A percentile compares a stretch with the other conserved stretches of the same genome.
These are phyloP conservation scores for Aethionema arabicum DNA, from an alignment of 345 rosid species.

Conservation along the genomic window DNA sequence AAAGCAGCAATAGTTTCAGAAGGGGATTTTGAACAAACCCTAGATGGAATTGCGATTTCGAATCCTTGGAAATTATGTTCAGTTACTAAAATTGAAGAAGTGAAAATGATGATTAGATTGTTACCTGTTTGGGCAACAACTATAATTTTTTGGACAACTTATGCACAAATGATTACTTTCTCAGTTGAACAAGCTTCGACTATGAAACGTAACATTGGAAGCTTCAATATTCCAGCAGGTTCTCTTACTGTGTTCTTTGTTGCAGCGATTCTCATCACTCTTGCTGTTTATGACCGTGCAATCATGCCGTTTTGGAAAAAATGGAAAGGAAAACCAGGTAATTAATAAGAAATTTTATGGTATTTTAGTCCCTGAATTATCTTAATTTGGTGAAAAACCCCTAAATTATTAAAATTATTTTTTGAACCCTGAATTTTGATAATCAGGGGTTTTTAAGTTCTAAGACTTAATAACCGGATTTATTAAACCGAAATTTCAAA, in stretches of 20 bases:
- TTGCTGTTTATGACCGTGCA: slow-evolving; percentile 54
- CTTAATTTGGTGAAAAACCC: neutral
- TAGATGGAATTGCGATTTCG: slow-evolving; percentile 24
- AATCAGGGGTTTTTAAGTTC: no score
- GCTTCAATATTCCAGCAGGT: slow-evolving; percentile 63
- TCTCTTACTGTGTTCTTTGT: slow-evolving; percentile 62
- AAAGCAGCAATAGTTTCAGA: slow-evolving; percentile 50
- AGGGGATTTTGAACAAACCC: slow-evolving; percentile 35
- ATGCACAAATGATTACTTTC: slow-evolving; percentile 72
- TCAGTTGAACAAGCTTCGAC: slow-evolving; percentile 76
- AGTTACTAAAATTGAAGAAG: slow-evolving; percentile 62
- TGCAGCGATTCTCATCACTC: slow-evolving; percentile 47
- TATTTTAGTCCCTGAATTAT: neutral
- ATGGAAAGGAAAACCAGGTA: slow-evolving; percentile 57
- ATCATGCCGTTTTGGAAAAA: slow-evolving; percentile 53
- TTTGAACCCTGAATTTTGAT: no score
- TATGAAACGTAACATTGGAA: slow-evolving; percentile 52
- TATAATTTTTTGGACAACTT: slow-evolving; percentile 57
- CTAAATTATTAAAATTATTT: no score
- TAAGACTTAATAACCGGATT: no score
- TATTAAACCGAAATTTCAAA: no score
- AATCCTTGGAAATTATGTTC: slow-evolving; percentile 57
- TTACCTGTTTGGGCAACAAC: slow-evolving; percentile 73
- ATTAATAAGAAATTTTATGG: neutral
- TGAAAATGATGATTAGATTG: slow-evolving; percentile 53